phyloP scores from a whole-genome alignment of 2,329 filamentous ascomycete species.

The Botrytis deweyae region DNA sequence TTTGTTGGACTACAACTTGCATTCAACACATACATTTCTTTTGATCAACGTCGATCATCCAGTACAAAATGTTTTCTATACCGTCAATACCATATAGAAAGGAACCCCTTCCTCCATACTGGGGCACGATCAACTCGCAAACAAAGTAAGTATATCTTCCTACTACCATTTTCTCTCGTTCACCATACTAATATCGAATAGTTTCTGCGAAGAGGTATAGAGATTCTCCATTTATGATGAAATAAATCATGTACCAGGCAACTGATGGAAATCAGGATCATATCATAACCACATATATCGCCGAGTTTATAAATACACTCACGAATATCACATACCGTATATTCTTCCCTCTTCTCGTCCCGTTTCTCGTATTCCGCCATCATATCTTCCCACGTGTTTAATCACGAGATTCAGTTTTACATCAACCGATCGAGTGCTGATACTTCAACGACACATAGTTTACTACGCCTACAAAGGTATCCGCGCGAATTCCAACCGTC shows the following conservation, averaged over 20 bases:
- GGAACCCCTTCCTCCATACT: conserved; percentile 32
- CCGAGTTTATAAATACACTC: conserved; percentile 54
- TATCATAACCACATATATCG: conserved; percentile 51
- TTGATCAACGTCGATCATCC: not conserved
- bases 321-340: conserved; percentile 52
- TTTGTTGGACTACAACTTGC: not conserved
- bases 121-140: conserved; percentile 33
- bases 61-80: conserved; percentile 8
- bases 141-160: conserved; percentile 31
- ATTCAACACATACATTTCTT: not conserved
- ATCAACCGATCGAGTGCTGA: not conserved
- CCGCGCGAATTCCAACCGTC: conserved; percentile 32
- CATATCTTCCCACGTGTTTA: conserved; percentile 18
- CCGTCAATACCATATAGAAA: conserved; percentile 31
- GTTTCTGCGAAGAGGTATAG: conserved; percentile 39
- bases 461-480: conserved; percentile 38
- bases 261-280: conserved; percentile 48
- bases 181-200: conserved; percentile 19
- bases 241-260: not conserved
- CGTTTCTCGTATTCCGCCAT: not conserved
- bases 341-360: conserved; percentile 23
- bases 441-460: conserved; percentile 22
- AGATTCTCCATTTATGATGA: not conserved
- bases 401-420: not conserved
- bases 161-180: not conserved